Evolutionary conservation across 2,329 filamentous ascomycete species (phyloP).

Genomic region (Scedosporium minutisporum): DNA sequence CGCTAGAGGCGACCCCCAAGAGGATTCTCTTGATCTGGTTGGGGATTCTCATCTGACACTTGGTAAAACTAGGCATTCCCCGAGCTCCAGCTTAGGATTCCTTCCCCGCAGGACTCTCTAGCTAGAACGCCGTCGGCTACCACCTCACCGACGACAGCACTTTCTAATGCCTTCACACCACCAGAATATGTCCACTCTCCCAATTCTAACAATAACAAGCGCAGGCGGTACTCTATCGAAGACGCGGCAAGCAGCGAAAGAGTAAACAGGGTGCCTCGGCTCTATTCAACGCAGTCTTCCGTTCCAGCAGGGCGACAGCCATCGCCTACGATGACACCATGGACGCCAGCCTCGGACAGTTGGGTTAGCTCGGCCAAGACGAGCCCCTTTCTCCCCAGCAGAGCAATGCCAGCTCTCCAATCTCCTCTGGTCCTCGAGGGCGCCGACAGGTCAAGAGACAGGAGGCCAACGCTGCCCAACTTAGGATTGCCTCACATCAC

Average conservation of each 20-base stretch:
- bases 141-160: conserved; percentile 23
- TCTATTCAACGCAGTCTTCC: conserved; percentile 22
- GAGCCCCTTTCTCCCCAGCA: conserved; percentile 24
- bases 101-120: conserved; percentile 20
- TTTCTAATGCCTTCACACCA: conserved; percentile 22
- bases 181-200: conserved; percentile 42
- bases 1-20: not conserved
- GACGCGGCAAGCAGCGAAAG: conserved; percentile 28
- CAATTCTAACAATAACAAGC: conserved; percentile 28
- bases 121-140: conserved; percentile 22
- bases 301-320: conserved; percentile 14
- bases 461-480: conserved; percentile 28
- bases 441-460: conserved; percentile 22
- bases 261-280: conserved; percentile 35
- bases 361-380: conserved; percentile 24
- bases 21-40: not conserved
- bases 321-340: conserved; percentile 26
- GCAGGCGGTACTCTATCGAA: conserved; percentile 34
- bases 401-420: conserved; percentile 19
- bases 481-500: conserved; percentile 25
- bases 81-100: conserved; percentile 29
- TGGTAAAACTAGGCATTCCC: conserved; percentile 31
- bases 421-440: conserved; percentile 22
- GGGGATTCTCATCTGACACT: conserved; percentile 12
- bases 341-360: conserved; percentile 19